Percentiles rank a stretch among this genome's conserved stretches.
Evolutionary conservation across 1,139 yeast genomes (phyloP).

Genomic region (Entelexis paramagnoliae): DNA sequence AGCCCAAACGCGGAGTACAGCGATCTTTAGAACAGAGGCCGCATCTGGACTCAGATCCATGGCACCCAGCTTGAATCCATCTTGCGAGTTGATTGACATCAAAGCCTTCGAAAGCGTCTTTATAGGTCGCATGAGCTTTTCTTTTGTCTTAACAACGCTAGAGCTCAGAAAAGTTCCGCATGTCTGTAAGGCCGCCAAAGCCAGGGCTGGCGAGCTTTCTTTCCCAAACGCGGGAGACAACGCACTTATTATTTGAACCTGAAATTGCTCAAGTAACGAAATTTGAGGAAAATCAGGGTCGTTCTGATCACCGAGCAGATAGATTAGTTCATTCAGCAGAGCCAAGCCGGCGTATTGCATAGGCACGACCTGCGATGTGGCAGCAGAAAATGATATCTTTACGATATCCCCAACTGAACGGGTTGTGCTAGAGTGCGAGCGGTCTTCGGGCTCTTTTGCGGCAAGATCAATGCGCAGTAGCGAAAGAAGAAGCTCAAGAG

Average conservation of each 20-base stretch:
- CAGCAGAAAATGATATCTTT: slow-evolving; percentile 72
- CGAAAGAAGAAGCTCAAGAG: slow-evolving; percentile 48
- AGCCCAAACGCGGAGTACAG: slow-evolving; percentile 86
- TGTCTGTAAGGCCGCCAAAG: slow-evolving; percentile 67
- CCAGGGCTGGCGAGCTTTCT: slow-evolving; percentile 63
- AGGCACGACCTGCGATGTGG: slow-evolving; percentile 57
- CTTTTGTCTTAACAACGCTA: slow-evolving; percentile 41
- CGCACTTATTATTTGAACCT: slow-evolving; percentile 88
- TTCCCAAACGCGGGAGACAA: slow-evolving; percentile 77
- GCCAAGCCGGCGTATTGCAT: slow-evolving; percentile 58
- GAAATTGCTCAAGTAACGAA: slow-evolving; percentile 78
- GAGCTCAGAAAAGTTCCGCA: slow-evolving; percentile 66
- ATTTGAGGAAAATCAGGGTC: slow-evolving; percentile 69
- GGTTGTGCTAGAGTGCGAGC: slow-evolving; percentile 33
- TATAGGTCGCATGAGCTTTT: slow-evolving; percentile 50
- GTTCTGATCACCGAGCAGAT: slow-evolving; percentile 40
- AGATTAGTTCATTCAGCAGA: slow-evolving; percentile 51
- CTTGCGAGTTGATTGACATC: slow-evolving; percentile 40
- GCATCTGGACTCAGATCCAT: slow-evolving; percentile 34
- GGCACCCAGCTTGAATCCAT: slow-evolving; percentile 38
- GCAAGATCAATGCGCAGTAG: slow-evolving; percentile 41
- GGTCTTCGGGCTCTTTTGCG: slow-evolving; percentile 34
- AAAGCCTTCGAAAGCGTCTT: slow-evolving; percentile 58
- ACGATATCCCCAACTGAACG: slow-evolving; percentile 59
- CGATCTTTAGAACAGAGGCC: slow-evolving; percentile 53